Evolutionary conservation across 1,284 basidiomycete genomes (phyloP).

Genomic region (Cutaneotrichosporon sp.): DNA sequence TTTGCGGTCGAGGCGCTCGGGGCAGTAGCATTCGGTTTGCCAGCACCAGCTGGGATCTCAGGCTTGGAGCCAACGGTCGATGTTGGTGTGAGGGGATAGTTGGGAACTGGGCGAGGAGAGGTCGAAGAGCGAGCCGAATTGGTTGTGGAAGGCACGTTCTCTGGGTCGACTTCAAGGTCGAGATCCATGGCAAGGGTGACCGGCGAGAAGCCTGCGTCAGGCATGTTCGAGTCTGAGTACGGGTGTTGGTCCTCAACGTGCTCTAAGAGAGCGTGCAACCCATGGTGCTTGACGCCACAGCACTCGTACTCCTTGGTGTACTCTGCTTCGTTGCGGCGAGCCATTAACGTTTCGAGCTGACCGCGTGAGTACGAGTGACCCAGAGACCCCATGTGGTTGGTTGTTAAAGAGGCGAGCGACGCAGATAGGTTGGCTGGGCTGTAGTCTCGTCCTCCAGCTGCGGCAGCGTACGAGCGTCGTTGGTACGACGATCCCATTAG

Average conservation of each 20-base stretch:
- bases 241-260: constrained; percentile 46
- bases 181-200: constrained; percentile 43
- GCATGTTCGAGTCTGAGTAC: constrained; percentile 30
- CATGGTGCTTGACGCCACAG: constrained; percentile 34
- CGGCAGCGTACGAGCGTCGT: constrained; percentile 42
- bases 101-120: constrained; percentile 27
- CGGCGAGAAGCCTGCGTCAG: constrained; percentile 33
- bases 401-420: constrained; percentile 42
- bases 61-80: constrained; percentile 4
- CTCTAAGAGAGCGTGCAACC: constrained; percentile 42
- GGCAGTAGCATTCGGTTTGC: constrained; percentile 21
- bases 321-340: constrained; percentile 34
- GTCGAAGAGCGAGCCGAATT: constrained; percentile 35
- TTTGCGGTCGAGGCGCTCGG: constrained; percentile 1
- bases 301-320: constrained; percentile 41
- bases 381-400: constrained; percentile 20
- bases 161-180: constrained; percentile 36
- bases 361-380: constrained; percentile 35
- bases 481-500: constrained; percentile 27
- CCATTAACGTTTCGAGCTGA: constrained; percentile 38
- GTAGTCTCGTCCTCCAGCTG: constrained; percentile 24
- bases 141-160: constrained; percentile 19
- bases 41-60: neutral
- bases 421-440: constrained; percentile 27
- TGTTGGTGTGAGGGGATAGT: constrained; percentile 34